phyloP scores from a whole-genome alignment of 768 basidiomycete species.

The Coprinopsis sp. region DNA sequence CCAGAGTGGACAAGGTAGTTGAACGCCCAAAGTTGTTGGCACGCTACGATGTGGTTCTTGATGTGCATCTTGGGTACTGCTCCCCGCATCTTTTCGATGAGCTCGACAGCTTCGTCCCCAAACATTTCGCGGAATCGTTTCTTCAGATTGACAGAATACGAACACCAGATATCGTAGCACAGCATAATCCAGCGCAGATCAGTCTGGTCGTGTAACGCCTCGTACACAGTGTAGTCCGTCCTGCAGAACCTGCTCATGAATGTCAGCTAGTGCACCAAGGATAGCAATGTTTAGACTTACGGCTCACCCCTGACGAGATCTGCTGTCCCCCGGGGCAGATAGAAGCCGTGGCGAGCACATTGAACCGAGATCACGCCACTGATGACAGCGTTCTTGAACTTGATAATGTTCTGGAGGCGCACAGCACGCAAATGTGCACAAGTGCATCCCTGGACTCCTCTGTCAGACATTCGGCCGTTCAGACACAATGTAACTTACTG shows the following conservation, averaged over 20 bases:
- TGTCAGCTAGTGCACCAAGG: background rate
- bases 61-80: conserved; percentile 28
- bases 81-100: conserved; percentile 17
- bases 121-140: conserved; percentile 17
- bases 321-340: conserved; percentile 17
- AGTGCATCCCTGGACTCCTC: conserved; percentile 13
- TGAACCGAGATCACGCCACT: conserved; percentile 24
- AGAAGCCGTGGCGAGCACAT: conserved; percentile 27
- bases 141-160: conserved; percentile 18
- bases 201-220: conserved; percentile 12
- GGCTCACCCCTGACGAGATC: conserved; percentile 25
- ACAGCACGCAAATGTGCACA: conserved; percentile 24
- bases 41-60: conserved; percentile 19
- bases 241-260: conserved; percentile 14
- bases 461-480: background rate
- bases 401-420: conserved; percentile 22
- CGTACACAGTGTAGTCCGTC: conserved; percentile 21
- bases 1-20: conserved; percentile 22
- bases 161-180: conserved; percentile 29
- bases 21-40: conserved; percentile 20
- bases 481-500: background rate
- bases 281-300: conserved; percentile 12
- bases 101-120: conserved; percentile 2
- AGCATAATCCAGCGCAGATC: conserved; percentile 17
- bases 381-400: conserved; percentile 24